Evolutionary conservation across 2,329 filamentous ascomycete genomes (phyloP), one percentile per base, ranked within the genome.

Genomic region (Fusarium sp.): DNA sequence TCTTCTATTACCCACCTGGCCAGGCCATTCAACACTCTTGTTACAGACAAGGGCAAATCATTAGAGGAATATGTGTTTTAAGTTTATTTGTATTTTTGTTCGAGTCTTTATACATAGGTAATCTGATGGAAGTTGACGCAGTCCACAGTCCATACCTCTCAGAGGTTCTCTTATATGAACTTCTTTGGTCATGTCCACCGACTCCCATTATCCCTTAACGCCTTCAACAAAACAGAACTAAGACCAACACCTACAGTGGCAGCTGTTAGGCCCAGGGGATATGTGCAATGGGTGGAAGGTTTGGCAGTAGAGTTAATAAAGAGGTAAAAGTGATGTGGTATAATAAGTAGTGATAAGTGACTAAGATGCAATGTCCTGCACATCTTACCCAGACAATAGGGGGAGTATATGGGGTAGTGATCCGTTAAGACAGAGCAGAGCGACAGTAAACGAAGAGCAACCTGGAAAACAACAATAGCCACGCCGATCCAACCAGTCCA

Each of bases 401-500:
- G 58, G 55, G 38, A 38, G 43, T 44, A 53, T 55, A 55, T 59
- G 70, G 63, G 67, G 70, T 59, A 73, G 67, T 71, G 67, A 56
- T 66, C 67, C 59, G 62, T 70, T 49, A 66, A 59, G 22, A 63
- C 59, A 74, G 61, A 63, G 56, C 47, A 73, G 60, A 63, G 57
- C 49, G 52, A 65, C 51, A 63, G 58, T 63, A 56, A 58, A 69
- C 43, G 50, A 68, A 65, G 40, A 66, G 61, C 62, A 73, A 57
- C 65, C 59, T 27, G 50, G 15, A 70, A 62, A 60, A 62, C 59
- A 68, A 65, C 67, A 76, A 76, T 58, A 65, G 63, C 74, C 71
- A 68, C 74, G 74, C 74, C 74, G 65, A 75, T 75, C 74, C 74
- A 76, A 74, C 66, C 63, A 65, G 60, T 68, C 69, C 54, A 52